Conservation (phyloP, 2,329 filamentous ascomycete genomes). For the Cercospora sesami region DNA sequence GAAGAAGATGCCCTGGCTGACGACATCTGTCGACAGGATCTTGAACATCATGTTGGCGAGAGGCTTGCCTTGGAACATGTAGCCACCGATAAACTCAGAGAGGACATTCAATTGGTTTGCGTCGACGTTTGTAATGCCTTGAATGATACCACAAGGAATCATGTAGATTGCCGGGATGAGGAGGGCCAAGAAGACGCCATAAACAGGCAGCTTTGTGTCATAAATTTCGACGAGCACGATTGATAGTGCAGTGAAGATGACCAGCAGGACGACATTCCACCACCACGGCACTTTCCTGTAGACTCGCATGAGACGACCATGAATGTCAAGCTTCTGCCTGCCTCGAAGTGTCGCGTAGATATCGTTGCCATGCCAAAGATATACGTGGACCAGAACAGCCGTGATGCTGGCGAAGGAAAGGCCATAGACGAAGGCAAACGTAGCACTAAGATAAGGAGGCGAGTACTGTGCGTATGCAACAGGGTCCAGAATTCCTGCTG, state of each 20-base stretch:
- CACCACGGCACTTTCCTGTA: slow-evolving; percentile 78
- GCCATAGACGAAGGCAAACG: slow-evolving; percentile 43
- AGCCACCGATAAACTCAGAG: slow-evolving; percentile 54
- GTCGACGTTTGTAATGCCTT: slow-evolving; percentile 69
- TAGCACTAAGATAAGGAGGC: slow-evolving; percentile 42
- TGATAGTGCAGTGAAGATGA: slow-evolving; percentile 31
- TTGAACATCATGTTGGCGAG: slow-evolving; percentile 40
- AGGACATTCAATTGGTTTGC: slow-evolving; percentile 43
- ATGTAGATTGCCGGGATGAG: slow-evolving; percentile 78
- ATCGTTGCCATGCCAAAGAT: slow-evolving; percentile 41
- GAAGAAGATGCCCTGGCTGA: slow-evolving; percentile 38
- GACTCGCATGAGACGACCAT: slow-evolving; percentile 77
- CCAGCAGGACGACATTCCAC: slow-evolving; percentile 53
- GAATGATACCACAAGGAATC: slow-evolving; percentile 88
- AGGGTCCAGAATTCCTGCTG: slow-evolving; percentile 29
- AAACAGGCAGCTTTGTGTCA: slow-evolving; percentile 62
- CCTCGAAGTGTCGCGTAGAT: slow-evolving; percentile 36
- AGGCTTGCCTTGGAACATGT: slow-evolving; percentile 47
- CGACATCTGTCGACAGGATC: slow-evolving; percentile 38
- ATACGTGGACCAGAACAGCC: slow-evolving; percentile 40
- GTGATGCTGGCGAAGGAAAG: slow-evolving; percentile 43
- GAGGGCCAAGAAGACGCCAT: slow-evolving; percentile 76
- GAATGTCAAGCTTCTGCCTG: slow-evolving; percentile 42
- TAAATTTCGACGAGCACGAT: slow-evolving; percentile 34
- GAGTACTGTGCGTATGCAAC: slow-evolving; percentile 45